phyloP scores from a whole-genome alignment of 805 yeast genomes.

The Saccharomycopsis schoenii region DNA sequence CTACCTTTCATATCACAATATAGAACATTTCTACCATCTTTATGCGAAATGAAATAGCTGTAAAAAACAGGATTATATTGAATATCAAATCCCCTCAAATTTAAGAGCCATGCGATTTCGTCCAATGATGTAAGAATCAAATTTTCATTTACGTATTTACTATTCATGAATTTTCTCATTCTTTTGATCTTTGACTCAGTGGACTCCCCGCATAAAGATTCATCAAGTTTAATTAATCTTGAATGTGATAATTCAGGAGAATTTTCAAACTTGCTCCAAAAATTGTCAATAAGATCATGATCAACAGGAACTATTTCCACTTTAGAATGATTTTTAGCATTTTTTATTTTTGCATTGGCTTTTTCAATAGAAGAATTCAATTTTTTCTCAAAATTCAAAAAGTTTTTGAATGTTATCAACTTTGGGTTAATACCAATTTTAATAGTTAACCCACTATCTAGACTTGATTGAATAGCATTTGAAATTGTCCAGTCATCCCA shows the following conservation, averaged over 20 bases:
- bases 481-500: constrained; percentile 77
- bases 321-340: constrained; percentile 24
- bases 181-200: constrained; percentile 46
- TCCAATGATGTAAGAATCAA: constrained; percentile 67
- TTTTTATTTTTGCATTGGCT: neutral
- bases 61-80: constrained; percentile 83
- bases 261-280: constrained; percentile 63
- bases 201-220: constrained; percentile 55
- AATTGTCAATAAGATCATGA: constrained; percentile 60
- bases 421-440: constrained; percentile 80
- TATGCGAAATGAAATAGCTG: constrained; percentile 39
- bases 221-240: constrained; percentile 40
- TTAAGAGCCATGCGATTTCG: constrained; percentile 86
- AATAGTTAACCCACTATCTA: constrained; percentile 32
- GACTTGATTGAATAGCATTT: constrained; percentile 36
- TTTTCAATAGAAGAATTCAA: constrained; percentile 23
- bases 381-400: constrained; percentile 23
- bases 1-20: constrained; percentile 13
- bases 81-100: constrained; percentile 75
- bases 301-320: constrained; percentile 42
- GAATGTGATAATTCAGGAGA: constrained; percentile 47
- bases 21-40: constrained; percentile 6
- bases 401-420: constrained; percentile 42
- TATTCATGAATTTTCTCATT: constrained; percentile 30
- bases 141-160: constrained; percentile 28